phyloP scores from a whole-genome alignment of 495 filamentous ascomycete species.

The Ramalina intermedia region DNA sequence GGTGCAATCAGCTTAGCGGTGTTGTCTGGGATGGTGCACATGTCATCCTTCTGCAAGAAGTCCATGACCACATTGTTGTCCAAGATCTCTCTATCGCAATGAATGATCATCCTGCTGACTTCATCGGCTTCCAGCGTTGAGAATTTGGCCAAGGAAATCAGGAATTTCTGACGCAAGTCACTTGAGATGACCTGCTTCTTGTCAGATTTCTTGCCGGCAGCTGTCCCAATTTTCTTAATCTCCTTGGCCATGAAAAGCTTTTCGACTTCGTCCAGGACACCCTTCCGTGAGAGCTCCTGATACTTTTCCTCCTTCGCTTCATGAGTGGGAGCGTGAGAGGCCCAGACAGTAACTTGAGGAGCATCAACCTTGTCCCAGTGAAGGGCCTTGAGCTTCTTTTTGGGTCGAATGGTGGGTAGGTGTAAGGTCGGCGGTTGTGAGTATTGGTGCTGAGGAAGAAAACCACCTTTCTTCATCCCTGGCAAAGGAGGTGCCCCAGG shows the following conservation, averaged over 20 bases:
- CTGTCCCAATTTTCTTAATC: slow-evolving; percentile 67
- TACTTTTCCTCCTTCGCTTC: slow-evolving; percentile 91
- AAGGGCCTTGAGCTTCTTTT: slow-evolving; percentile 98
- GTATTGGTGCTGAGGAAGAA: slow-evolving; percentile 33
- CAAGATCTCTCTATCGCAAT: slow-evolving; percentile 81
- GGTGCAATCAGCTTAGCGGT: slow-evolving; percentile 81
- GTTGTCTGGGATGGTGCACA: slow-evolving; percentile 86
- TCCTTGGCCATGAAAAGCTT: slow-evolving; percentile 96
- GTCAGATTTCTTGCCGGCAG: slow-evolving; percentile 59
- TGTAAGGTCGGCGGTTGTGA: slow-evolving; percentile 31
- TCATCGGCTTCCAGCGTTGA: slow-evolving; percentile 66
- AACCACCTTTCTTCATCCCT: slow-evolving; percentile 36
- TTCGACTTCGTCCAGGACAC: slow-evolving; percentile 94
- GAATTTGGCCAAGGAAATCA: slow-evolving; percentile 87
- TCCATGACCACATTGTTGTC: slow-evolving; percentile 96
- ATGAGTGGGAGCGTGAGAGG: slow-evolving; percentile 62
- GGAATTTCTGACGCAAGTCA: slow-evolving; percentile 80
- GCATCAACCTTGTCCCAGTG: slow-evolving; percentile 99
- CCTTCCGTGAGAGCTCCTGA: slow-evolving; percentile 76
- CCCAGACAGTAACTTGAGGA: slow-evolving; percentile 91
- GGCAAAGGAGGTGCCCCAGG: slow-evolving; percentile 44
- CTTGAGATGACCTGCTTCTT: slow-evolving; percentile 96
- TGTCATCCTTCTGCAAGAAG: slow-evolving; percentile 80
- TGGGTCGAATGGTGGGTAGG: slow-evolving; percentile 69
- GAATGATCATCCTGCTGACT: slow-evolving; percentile 82